Evolutionary conservation across 2,329 filamentous ascomycete genomes (phyloP).

Genomic region (Trichoderma arundinaceum): DNA sequence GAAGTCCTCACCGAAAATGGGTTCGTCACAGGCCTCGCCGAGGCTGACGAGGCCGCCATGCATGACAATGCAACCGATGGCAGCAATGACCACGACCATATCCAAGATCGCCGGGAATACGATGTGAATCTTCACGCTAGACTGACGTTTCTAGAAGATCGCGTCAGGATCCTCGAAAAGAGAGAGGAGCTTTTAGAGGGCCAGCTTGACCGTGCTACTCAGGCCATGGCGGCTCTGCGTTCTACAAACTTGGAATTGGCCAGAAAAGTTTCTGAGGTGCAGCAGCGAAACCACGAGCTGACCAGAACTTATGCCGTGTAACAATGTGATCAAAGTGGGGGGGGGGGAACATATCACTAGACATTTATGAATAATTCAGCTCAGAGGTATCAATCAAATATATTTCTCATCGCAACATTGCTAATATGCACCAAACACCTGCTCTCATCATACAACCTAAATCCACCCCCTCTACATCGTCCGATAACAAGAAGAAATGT

Average conservation of each 20-base stretch:
- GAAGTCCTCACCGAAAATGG: slow-evolving; percentile 22
- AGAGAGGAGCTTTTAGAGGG: slow-evolving; percentile 18
- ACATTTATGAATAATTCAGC: neutral
- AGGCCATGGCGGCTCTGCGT: slow-evolving; percentile 14
- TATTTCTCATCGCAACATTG: slow-evolving; percentile 16
- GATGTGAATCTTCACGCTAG: slow-evolving; percentile 14
- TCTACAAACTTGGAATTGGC: slow-evolving; percentile 25
- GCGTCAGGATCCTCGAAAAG: slow-evolving; percentile 23
- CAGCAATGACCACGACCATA: neutral
- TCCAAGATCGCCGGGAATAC: slow-evolving; percentile 4
- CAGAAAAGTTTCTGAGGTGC: slow-evolving; percentile 28
- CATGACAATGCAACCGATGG: neutral
- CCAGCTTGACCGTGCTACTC: slow-evolving; percentile 10
- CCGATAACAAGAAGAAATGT: neutral
- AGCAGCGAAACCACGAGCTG: slow-evolving; percentile 27
- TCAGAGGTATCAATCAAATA: neutral
- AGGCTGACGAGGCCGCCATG: neutral
- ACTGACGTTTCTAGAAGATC: slow-evolving; percentile 27
- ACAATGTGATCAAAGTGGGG: neutral
- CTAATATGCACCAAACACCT: neutral
- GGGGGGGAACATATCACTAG: neutral
- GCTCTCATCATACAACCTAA: slow-evolving; percentile 8
- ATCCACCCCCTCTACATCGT: neutral
- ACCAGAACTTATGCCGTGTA: slow-evolving; percentile 21
- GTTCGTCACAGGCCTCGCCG: neutral